Conservation (phyloP, 2,329 filamentous ascomycete species). For the Parafenestella ontariensis region DNA sequence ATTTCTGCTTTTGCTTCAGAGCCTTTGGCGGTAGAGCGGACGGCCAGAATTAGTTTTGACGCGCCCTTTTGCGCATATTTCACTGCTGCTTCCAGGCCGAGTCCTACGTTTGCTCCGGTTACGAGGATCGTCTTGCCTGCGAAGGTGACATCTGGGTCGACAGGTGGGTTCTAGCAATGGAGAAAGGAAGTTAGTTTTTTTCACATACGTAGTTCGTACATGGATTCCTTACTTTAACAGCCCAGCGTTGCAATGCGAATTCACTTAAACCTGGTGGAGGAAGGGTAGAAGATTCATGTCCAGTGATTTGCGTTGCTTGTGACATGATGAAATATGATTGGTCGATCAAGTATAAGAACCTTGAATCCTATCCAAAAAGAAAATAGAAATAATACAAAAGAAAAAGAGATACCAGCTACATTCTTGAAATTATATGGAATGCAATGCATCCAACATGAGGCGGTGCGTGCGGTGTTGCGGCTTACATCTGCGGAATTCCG, state of each 20-base stretch:
- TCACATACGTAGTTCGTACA: too few relatives aligned
- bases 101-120: constrained; percentile 55
- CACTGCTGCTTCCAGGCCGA: constrained; percentile 30
- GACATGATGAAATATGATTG: neutral
- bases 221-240: neutral
- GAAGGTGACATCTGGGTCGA: constrained; percentile 26
- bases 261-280: neutral
- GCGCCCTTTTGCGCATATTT: constrained; percentile 49
- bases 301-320: neutral
- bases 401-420: too few relatives aligned
- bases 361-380: too few relatives aligned
- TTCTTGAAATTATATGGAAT: too few relatives aligned
- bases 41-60: constrained; percentile 49
- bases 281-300: neutral
- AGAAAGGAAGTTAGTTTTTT: too few relatives aligned
- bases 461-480: too few relatives aligned
- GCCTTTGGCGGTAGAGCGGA: constrained; percentile 49
- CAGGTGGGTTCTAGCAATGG: constrained; percentile 16
- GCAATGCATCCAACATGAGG: too few relatives aligned
- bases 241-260: neutral
- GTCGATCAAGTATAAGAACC: too few relatives aligned
- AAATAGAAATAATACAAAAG: too few relatives aligned
- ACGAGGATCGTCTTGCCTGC: constrained; percentile 50
- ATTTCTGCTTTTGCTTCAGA: constrained; percentile 46
- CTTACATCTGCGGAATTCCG: too few relatives aligned